A percentile compares a stretch with the other conserved stretches of the same genome.
Conservation (phyloP, 148 eudicot species). For the Chenopodium quinoa region DNA sequence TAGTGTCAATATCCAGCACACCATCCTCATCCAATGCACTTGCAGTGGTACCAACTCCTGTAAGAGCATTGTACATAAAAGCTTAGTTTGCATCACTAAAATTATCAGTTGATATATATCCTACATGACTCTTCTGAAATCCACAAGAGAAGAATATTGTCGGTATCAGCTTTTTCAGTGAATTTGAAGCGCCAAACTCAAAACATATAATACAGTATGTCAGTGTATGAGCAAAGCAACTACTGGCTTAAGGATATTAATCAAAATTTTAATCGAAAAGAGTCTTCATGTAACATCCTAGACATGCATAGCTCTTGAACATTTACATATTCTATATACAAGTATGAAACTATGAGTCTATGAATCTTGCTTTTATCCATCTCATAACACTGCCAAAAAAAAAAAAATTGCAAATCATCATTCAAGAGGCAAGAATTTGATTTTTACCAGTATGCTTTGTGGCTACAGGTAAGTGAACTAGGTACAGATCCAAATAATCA, state of each 20-base stretch:
- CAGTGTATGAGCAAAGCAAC: not conserved
- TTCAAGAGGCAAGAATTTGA: not conserved
- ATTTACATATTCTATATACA: not conserved
- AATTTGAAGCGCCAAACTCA: not conserved
- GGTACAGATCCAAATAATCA: conserved; percentile 82
- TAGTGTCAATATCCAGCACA: conserved; percentile 80
- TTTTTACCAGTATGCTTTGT: conserved; percentile 76
- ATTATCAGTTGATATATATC: not conserved
- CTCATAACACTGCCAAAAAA: not conserved
- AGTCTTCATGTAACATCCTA: not conserved
- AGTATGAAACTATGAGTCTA: not conserved
- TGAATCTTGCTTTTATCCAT: not conserved
- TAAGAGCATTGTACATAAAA: not conserved
- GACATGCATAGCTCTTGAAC: not conserved
- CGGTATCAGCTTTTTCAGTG: not conserved
- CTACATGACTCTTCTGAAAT: not conserved
- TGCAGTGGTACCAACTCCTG: conserved; percentile 82
- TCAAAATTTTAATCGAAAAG: not conserved
- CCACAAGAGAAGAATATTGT: not conserved
- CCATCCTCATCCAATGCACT: conserved; percentile 87
- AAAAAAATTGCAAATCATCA: not conserved
- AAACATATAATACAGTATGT: not conserved
- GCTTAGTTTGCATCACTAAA: not conserved
- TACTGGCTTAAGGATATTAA: not conserved
- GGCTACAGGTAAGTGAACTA: conserved; percentile 89